Base-by-base conservation (phyloP, 345 rosid genomes). In the Brassica juncea region DNA sequence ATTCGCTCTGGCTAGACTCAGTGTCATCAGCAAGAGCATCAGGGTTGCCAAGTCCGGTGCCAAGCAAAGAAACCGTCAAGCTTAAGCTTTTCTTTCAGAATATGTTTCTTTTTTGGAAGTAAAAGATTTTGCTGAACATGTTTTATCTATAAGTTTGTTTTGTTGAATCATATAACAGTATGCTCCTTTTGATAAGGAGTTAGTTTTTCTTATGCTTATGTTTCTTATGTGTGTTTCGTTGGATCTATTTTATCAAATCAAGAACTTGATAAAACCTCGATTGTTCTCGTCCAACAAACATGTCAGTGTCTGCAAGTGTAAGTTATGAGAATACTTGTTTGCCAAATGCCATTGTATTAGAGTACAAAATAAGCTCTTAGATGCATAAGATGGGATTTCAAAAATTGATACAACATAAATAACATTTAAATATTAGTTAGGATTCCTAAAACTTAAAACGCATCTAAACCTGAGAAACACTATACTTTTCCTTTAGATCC, bases 61-160 rank as follows among this genome's bases (percentile, higher is more conserved):
- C 73, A 93, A 91, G 93, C 90, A 93, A 94, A 90, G 86, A 85
- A 93, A 87, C 85, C 90, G 98, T 74, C 98, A 93, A 79, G 89
- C 74, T 70, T 64, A 49, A n/a, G 61, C 64, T 44, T n/a, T 15
- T 19, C 19, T 0, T 55, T 44, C 37, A 60, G 74, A 4, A 1
- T 27, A 8, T 64, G 70, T 66, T 63, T 64, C 62, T 63, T 58
- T 11, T 12, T 4, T 49, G 55, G 49, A 59, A 76, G 77, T 71
- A 59, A 66, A 32, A 81, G 80, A 65, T 81, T 81, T 81, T 75
- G 72, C 21, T 71, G 79, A 70, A 74, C 79, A 80, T 31, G 30
- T 39, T 75, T 73, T 44, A 11, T 49, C 55, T 44, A 4, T 12
- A 57, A 39, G 69, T 61, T 68, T 0, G 5, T 64, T 71, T 66